Conservation (phyloP, 192 early-diverging fungal genomes). For the Geranomyces variabilis region DNA sequence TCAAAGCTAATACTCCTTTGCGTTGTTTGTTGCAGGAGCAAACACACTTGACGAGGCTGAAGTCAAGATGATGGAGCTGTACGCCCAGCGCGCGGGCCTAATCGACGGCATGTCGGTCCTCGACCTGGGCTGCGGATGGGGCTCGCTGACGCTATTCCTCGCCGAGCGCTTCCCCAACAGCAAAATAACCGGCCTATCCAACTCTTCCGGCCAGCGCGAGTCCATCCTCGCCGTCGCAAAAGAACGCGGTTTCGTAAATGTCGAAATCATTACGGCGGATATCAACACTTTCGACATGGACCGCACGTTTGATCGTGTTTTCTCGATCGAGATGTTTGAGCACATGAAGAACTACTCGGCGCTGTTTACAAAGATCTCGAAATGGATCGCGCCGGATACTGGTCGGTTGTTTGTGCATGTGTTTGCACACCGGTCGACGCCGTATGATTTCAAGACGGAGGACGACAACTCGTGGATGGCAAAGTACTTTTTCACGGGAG, state of each 20-base stretch:
- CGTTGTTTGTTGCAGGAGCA: not conserved
- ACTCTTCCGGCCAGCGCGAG: constrained; percentile 59
- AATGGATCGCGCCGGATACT: constrained; percentile 57
- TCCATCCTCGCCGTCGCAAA: constrained; percentile 49
- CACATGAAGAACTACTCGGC: constrained; percentile 68
- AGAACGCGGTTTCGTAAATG: constrained; percentile 51
- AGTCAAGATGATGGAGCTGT: constrained; percentile 61
- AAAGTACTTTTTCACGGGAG: constrained; percentile 69
- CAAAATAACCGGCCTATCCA: constrained; percentile 58
- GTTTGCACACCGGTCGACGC: constrained; percentile 54
- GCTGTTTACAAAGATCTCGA: constrained; percentile 58
- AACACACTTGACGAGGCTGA: constrained; percentile 58
- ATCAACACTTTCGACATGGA: constrained; percentile 56
- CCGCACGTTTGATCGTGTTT: constrained; percentile 53
- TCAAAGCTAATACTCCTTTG: too few relatives aligned
- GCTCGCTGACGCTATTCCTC: constrained; percentile 58
- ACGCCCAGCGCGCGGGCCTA: constrained; percentile 52
- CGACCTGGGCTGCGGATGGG: constrained; percentile 72
- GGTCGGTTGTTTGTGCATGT: constrained; percentile 69
- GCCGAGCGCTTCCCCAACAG: constrained; percentile 63
- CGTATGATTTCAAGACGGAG: constrained; percentile 63
- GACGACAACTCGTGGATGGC: constrained; percentile 60
- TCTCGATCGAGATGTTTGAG: constrained; percentile 68
- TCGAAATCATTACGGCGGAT: constrained; percentile 61
- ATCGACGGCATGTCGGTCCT: constrained; percentile 61